phyloP scores from a whole-genome alignment of 163 green algal species.

The Chlamydomonas reinhardtii region DNA sequence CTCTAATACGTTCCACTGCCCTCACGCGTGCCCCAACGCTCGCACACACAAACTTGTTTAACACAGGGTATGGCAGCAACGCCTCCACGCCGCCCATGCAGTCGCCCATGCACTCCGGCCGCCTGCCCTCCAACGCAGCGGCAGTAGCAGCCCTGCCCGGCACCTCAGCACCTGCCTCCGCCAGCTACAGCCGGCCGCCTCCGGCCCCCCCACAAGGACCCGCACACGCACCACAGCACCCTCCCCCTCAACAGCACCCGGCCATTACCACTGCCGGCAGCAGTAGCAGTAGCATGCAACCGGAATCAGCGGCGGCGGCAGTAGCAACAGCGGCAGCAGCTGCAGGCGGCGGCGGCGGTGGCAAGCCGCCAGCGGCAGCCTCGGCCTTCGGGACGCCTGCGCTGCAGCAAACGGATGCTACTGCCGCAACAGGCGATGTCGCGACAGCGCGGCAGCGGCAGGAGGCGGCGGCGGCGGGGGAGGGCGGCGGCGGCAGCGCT shows the following conservation, averaged over 20 bases:
- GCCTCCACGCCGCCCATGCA: conserved; percentile 30
- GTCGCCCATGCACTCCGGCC: background rate
- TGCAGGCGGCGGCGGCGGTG: background rate
- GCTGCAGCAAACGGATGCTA: background rate
- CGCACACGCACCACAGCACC: background rate
- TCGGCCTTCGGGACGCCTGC: background rate
- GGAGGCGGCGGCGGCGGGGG: too few relatives aligned
- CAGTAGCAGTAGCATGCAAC: background rate
- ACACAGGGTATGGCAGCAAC: conserved; percentile 41
- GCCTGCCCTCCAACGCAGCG: background rate
- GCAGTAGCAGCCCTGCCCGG: too few relatives aligned
- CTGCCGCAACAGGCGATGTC: too few relatives aligned
- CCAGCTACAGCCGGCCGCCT: conserved; percentile 49
- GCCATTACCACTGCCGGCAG: background rate
- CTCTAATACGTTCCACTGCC: too few relatives aligned
- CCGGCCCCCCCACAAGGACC: background rate
- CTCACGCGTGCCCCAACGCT: too few relatives aligned
- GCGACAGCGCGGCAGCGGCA: too few relatives aligned
- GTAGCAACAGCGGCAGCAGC: background rate
- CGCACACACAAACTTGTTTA: too few relatives aligned
- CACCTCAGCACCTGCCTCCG: background rate
- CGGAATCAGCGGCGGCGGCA: background rate
- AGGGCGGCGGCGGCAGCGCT: too few relatives aligned
- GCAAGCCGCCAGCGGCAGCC: background rate
- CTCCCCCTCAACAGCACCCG: background rate